phyloP scores from a whole-genome alignment of 2,329 filamentous ascomycete genomes.

The Ceratocystis variospora region DNA sequence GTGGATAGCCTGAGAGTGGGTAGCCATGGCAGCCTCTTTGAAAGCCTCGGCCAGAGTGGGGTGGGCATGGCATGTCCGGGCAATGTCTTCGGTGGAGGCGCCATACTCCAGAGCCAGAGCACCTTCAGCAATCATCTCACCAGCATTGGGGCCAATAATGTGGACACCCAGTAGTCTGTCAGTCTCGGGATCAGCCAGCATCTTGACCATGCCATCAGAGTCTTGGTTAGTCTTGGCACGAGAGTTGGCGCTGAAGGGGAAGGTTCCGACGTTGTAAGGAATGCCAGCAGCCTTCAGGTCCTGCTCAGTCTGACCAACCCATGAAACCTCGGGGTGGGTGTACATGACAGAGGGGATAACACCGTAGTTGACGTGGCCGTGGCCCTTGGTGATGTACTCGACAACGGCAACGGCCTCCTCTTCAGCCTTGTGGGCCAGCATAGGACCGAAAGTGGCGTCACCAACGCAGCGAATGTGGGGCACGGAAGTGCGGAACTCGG shows the following conservation, averaged over 20 bases:
- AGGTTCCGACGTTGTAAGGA: conserved; percentile 83
- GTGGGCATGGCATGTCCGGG: conserved; percentile 89
- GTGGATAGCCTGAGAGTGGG: conserved; percentile 90
- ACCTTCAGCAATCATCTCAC: conserved; percentile 98
- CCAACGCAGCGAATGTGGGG: conserved; percentile 95
- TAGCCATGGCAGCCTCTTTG: conserved; percentile 99
- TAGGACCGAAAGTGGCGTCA: conserved; percentile 92
- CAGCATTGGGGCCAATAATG: conserved; percentile 90
- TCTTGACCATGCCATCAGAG: conserved; percentile 91
- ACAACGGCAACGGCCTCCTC: conserved; percentile 91
- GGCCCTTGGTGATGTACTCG: conserved; percentile 95
- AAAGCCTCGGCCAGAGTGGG: conserved; percentile 93
- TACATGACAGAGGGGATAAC: conserved; percentile 99
- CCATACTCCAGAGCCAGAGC: conserved; percentile 93
- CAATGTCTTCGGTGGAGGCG: conserved; percentile 87
- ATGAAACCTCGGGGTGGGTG: conserved; percentile 94
- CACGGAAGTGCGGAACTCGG: conserved; percentile 95
- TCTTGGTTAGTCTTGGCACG: conserved; percentile 98
- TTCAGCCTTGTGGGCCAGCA: conserved; percentile 99
- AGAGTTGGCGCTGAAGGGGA: conserved; percentile 97
- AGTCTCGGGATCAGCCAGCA: conserved; percentile 89
- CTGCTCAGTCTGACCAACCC: conserved; percentile 95
- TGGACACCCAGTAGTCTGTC: conserved; percentile 91
- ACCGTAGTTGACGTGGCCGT: conserved; percentile 97
- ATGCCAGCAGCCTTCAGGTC: conserved; percentile 82